A percentile compares a stretch with the other conserved stretches of the same genome.
Conservation (phyloP, 2,329 filamentous ascomycete species). For the Graphiopsis chlorocephala region DNA sequence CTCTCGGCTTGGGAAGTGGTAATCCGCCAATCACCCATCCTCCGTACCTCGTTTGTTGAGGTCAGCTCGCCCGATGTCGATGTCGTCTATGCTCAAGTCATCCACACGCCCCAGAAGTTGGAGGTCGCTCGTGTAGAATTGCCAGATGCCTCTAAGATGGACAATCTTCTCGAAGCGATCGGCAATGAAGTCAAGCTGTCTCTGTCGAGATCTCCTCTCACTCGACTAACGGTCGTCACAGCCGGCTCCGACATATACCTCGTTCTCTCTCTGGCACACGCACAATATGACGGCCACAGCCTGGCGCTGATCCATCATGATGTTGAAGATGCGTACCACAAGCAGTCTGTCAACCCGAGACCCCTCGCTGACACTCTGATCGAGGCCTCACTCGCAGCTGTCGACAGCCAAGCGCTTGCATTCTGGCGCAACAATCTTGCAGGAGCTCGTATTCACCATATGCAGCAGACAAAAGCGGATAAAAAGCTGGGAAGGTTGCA, state of each 20-base stretch:
- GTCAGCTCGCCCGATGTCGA: slow-evolving; percentile 60
- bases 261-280: slow-evolving; percentile 76
- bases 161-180: slow-evolving; percentile 32
- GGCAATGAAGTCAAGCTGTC: slow-evolving; percentile 39
- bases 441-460: slow-evolving; percentile 43
- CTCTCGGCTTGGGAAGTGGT: slow-evolving; percentile 61
- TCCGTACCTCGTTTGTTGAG: slow-evolving; percentile 71
- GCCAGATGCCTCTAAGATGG: slow-evolving; percentile 30
- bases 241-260: slow-evolving; percentile 41
- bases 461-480: slow-evolving; percentile 30
- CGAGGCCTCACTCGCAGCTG: slow-evolving; percentile 50
- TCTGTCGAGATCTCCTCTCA: slow-evolving; percentile 26
- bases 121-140: slow-evolving; percentile 35
- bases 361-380: slow-evolving; percentile 55
- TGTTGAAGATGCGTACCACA: slow-evolving; percentile 61
- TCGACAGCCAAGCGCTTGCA: slow-evolving; percentile 44
- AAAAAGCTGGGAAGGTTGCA: slow-evolving; percentile 29
- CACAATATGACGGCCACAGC: slow-evolving; percentile 87
- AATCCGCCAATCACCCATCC: slow-evolving; percentile 61
- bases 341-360: slow-evolving; percentile 33
- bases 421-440: slow-evolving; percentile 74
- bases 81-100: slow-evolving; percentile 56
- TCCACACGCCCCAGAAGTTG: slow-evolving; percentile 38
- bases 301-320: slow-evolving; percentile 71
- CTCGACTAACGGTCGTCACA: slow-evolving; percentile 40